Conservation (phyloP, 2,329 filamentous ascomycete genomes). For the Pseudocercospora fijiensis region DNA sequence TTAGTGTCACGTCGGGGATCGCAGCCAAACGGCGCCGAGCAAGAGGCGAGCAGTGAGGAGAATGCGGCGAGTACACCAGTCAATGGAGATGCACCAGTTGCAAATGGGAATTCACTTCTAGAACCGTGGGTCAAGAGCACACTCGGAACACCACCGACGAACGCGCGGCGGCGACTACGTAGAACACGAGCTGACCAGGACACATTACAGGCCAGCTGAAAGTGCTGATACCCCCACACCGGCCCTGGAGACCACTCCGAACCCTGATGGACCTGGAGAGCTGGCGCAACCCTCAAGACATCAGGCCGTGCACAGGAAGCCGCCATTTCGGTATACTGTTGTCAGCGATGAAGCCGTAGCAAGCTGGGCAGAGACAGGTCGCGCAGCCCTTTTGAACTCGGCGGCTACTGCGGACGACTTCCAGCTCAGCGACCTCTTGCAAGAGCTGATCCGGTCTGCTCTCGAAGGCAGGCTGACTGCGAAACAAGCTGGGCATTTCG, state of each 20-base stretch:
- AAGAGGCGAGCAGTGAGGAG: conserved; percentile 18
- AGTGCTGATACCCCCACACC: conserved; percentile 17
- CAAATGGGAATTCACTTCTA: conserved; percentile 11
- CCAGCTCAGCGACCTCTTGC: conserved; percentile 70
- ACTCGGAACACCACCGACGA: conserved; percentile 13
- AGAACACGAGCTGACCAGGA: conserved; percentile 23
- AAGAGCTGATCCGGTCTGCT: conserved; percentile 78
- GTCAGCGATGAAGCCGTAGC: conserved; percentile 68
- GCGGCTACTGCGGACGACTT: conserved; percentile 66
- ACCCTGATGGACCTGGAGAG: conserved; percentile 14
- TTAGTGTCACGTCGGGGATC: conserved; percentile 52
- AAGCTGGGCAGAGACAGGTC: conserved; percentile 67
- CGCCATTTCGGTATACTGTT: conserved; percentile 68
- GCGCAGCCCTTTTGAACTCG: conserved; percentile 64
- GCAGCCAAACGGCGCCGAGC: conserved; percentile 23
- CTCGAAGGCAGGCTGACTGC: conserved; percentile 68
- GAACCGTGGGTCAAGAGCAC: conserved; percentile 22
- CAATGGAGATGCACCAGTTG: conserved; percentile 10
- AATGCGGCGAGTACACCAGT: conserved; percentile 15
- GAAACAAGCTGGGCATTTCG: conserved; percentile 65
- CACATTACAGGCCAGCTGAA: conserved; percentile 15
- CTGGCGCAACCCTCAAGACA: conserved; percentile 15
- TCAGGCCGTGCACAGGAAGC: conserved; percentile 13
- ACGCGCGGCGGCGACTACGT: conserved; percentile 14
- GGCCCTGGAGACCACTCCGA: conserved; percentile 16